Evolutionary conservation across 2,329 filamentous ascomycete genomes (phyloP).

Genomic region (Penicillium sp.): DNA sequence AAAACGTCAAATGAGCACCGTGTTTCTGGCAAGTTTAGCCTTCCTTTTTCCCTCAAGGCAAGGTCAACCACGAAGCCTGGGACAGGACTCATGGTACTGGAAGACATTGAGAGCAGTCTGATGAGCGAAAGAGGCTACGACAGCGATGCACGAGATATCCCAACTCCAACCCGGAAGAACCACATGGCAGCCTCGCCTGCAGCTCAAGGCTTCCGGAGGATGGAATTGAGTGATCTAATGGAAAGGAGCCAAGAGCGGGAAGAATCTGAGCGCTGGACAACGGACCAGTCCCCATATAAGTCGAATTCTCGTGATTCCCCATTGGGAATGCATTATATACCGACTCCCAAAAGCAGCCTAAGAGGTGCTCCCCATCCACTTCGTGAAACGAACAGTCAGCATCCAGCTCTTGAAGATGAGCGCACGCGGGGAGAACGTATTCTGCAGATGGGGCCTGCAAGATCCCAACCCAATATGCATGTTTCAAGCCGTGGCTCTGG

Average conservation of each 20-base stretch:
- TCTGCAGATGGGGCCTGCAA: slow-evolving; percentile 3
- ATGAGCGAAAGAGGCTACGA: slow-evolving; percentile 42
- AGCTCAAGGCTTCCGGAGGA: slow-evolving; percentile 3
- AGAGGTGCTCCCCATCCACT: neutral
- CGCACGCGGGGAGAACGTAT: neutral
- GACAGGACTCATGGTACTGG: slow-evolving; percentile 8
- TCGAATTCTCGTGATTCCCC: slow-evolving; percentile 4
- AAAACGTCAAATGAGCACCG: slow-evolving; percentile 18
- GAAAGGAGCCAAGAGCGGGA: slow-evolving; percentile 20
- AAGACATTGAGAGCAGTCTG: slow-evolving; percentile 33
- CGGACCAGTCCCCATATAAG: neutral
- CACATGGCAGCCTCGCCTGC: slow-evolving; percentile 7
- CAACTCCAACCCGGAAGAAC: slow-evolving; percentile 30
- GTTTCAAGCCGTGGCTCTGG: neutral
- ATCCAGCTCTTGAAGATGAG: neutral
- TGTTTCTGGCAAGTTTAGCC: slow-evolving; percentile 12
- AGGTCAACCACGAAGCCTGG: slow-evolving; percentile 8
- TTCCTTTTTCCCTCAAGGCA: slow-evolving; percentile 20
- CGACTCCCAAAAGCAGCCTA: slow-evolving; percentile 15
- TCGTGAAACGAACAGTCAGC: neutral
- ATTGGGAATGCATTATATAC: slow-evolving; percentile 17
- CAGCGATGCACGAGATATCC: slow-evolving; percentile 42
- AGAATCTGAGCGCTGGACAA: slow-evolving; percentile 11
- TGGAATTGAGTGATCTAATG: slow-evolving; percentile 20
- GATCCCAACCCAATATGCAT: slow-evolving; percentile 12